Base-by-base conservation (phyloP, 768 basidiomycete species). In the Mycena filopes region DNA sequence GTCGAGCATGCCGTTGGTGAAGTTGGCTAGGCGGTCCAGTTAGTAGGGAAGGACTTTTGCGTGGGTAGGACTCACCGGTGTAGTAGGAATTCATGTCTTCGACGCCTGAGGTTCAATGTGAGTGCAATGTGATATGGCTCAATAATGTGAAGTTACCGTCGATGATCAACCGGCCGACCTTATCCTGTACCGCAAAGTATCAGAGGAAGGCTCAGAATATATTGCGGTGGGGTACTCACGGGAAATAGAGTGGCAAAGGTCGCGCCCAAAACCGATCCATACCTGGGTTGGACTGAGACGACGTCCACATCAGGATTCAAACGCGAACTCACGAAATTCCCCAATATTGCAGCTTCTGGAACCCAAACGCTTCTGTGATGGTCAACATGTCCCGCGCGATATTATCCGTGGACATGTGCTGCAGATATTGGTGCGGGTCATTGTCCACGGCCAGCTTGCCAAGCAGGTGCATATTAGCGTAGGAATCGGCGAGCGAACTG, bases 301-400 rank as follows among this genome's bases (percentile, higher is more conserved):
- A 36, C 33, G 23, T 15, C 12, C 40, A 33, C 7, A 31, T 29
- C 36, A 40, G 25, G 11, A 10, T 16, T 10, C 11, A 18, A n/a
- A 26, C 29, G 28, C 2, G 9, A 8, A 65, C 70, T 41, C 69
- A 77, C 70, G 74, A 74, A 48, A 73, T 58, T 33, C 75, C 75
- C 73, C 73, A 76, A 55, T 76, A 75, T 23, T 72, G 69, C 18
- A 80, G 50, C 65, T 80, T 81, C 25, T 76, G 71, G 38, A 50
- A 66, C 4, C 75, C 77, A 57, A 78, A 71, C 2, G 78, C 78
- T 38, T 76, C 61, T 4, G 73, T 70, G 59, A 82, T 81, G 4
- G 62, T 58, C 21, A 82, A 55, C 79, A 82, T 82, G 57, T 82
- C 80, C 1, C 74, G 69, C 2, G 79, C 80, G n/a, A 77, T 77